Evolutionary conservation across 192 early-diverging fungal genomes (phyloP).

Genomic region (Ambispora gerdemannii): DNA sequence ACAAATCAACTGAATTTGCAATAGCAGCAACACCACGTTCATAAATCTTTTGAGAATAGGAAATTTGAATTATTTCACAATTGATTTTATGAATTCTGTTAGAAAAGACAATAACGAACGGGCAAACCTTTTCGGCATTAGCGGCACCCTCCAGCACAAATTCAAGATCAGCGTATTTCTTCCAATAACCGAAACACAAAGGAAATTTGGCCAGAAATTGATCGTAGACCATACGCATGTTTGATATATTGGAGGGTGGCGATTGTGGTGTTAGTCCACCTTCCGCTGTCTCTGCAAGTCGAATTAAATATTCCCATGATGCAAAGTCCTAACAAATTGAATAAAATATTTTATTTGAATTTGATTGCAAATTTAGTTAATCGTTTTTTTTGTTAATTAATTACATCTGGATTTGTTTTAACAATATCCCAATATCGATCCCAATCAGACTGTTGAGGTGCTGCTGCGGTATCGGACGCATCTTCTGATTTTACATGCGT

Average conservation of each 20-base stretch:
- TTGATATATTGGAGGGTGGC: constrained; percentile 43
- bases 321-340: constrained; percentile 50
- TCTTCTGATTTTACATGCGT: background rate
- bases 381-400: background rate
- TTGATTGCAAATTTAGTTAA: background rate
- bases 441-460: constrained; percentile 43
- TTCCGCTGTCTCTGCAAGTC: constrained; percentile 53
- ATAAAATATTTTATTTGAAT: background rate
- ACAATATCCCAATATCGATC: constrained; percentile 58
- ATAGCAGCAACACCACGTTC: constrained; percentile 68
- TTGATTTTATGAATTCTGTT: background rate
- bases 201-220: constrained; percentile 67
- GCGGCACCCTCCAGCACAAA: constrained; percentile 48
- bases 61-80: background rate
- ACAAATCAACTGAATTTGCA: constrained; percentile 66
- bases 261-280: constrained; percentile 52
- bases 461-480: background rate
- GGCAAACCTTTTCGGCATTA: constrained; percentile 65
- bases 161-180: constrained; percentile 70
- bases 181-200: constrained; percentile 78
- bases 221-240: constrained; percentile 59
- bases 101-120: background rate
- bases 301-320: constrained; percentile 67
- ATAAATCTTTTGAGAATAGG: constrained; percentile 51
- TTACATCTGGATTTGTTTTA: constrained; percentile 49